These are phyloP conservation scores for Populus trichocarpa DNA, from an alignment of 441 rosid genomes.

Conservation along the genomic window DNA sequence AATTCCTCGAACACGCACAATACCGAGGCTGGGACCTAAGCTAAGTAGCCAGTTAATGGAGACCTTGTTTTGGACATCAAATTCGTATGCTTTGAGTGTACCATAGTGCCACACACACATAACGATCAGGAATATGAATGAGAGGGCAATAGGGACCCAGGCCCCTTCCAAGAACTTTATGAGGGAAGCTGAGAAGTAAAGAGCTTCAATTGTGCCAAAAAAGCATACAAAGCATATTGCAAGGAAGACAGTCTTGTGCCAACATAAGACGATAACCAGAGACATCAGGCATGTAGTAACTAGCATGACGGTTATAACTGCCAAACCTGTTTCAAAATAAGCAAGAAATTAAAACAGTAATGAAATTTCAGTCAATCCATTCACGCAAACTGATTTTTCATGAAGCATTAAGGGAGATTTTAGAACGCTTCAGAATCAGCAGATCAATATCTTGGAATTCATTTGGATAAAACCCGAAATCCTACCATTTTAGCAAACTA, in stretches of 20 bases:
- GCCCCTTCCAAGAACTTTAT: slow-evolving; percentile 93
- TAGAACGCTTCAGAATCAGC: no score
- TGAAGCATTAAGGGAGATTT: background rate
- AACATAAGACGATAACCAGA: slow-evolving; percentile 81
- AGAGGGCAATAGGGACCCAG: slow-evolving; percentile 91
- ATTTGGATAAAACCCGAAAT: background rate
- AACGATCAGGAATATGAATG: slow-evolving; percentile 58
- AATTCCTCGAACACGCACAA: slow-evolving; percentile 81
- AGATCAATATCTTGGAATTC: background rate
- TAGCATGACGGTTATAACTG: slow-evolving; percentile 95
- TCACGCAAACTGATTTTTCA: background rate
- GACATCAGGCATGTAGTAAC: slow-evolving; percentile 97
- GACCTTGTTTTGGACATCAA: slow-evolving; percentile 85
- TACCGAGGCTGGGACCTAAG: slow-evolving; percentile 76
- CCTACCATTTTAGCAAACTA: background rate
- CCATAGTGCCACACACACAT: slow-evolving; percentile 96
- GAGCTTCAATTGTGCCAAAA: slow-evolving; percentile 82
- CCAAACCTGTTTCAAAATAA: slow-evolving; percentile 60
- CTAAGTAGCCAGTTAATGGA: slow-evolving; percentile 80
- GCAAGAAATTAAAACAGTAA: background rate
- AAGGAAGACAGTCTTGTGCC: slow-evolving; percentile 70
- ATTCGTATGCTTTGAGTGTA: slow-evolving; percentile 69
- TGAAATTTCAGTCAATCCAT: background rate
- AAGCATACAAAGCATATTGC: slow-evolving; percentile 66
- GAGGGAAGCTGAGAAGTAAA: slow-evolving; percentile 89